Conservation (phyloP, 352 stramenopile genomes). For the Peronospora tabacina region DNA sequence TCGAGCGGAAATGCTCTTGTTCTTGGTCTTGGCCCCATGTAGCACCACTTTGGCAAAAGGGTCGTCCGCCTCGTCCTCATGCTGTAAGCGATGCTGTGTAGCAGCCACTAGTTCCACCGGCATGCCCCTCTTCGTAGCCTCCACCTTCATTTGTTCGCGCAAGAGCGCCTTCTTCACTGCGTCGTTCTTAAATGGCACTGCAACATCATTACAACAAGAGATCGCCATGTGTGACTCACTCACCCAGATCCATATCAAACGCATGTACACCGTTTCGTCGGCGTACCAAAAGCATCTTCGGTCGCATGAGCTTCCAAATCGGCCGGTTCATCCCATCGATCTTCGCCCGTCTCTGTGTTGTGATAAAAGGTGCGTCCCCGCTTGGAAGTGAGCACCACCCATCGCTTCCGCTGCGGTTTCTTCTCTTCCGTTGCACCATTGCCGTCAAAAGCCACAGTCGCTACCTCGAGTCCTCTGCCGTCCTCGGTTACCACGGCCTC, state of each 20-base stretch:
- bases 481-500: conserved; percentile 25
- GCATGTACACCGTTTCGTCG: too few species aligned
- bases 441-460: conserved; percentile 37
- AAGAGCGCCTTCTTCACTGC: conserved; percentile 73
- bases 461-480: conserved; percentile 20
- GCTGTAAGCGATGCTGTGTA: conserved; percentile 34
- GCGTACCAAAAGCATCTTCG: conserved; percentile 50
- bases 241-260: not conserved
- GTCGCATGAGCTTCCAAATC: conserved; percentile 57
- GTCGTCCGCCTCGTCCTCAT: conserved; percentile 28
- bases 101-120: conserved; percentile 47
- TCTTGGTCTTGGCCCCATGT: conserved; percentile 2
- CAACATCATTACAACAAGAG: conserved; percentile 5
- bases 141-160: conserved; percentile 63
- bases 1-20: not conserved
- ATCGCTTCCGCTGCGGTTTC: conserved; percentile 40
- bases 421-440: conserved; percentile 8
- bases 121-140: conserved; percentile 61
- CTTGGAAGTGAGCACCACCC: conserved; percentile 57
- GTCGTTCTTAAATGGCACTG: conserved; percentile 81
- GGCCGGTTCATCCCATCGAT: conserved; percentile 62
- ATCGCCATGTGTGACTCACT: not conserved
- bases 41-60: conserved; percentile 25
- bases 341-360: conserved; percentile 75
- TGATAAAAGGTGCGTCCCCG: conserved; percentile 72